Percentiles rank a stretch among this genome's conserved stretches.
Conservation (phyloP, 768 basidiomycete genomes). For the Boletales sp. region DNA sequence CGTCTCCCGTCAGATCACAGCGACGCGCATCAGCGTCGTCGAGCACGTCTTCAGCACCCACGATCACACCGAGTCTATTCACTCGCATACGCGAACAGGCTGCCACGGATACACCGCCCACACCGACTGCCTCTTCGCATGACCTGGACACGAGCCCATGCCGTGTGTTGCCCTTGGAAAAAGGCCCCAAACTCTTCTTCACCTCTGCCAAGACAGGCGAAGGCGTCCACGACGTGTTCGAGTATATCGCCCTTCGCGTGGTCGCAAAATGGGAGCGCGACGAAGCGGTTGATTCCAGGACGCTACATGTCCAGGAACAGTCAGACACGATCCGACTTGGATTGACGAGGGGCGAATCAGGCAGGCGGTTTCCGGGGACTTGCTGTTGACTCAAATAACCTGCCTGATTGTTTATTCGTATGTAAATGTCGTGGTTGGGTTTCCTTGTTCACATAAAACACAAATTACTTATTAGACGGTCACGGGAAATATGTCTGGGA, state of each 20-base stretch:
- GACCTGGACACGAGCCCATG: conserved; percentile 11
- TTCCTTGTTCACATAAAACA: background rate
- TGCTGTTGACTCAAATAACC: conserved; percentile 16
- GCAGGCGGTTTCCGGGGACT: conserved; percentile 3
- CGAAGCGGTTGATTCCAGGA: conserved; percentile 48
- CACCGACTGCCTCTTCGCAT: conserved; percentile 11
- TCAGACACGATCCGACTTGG: conserved; percentile 38
- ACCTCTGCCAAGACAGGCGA: conserved; percentile 78
- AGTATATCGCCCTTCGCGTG: conserved; percentile 66
- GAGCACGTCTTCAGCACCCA: conserved; percentile 40
- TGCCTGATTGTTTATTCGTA: conserved; percentile 20
- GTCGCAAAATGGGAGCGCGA: conserved; percentile 64
- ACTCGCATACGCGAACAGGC: conserved; percentile 29
- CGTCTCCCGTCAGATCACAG: conserved; percentile 25
- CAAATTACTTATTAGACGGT: background rate
- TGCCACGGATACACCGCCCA: conserved; percentile 10
- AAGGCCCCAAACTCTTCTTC: conserved; percentile 65
- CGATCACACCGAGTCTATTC: conserved; percentile 61
- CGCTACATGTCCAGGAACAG: conserved; percentile 38
- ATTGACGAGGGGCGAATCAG: conserved; percentile 9
- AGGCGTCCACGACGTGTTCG: conserved; percentile 71
- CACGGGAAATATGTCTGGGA: too few relatives aligned
- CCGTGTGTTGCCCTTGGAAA: conserved; percentile 35
- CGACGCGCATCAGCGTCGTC: conserved; percentile 39
- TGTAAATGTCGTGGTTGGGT: conserved; percentile 3